Percentiles rank a stretch among this genome's conserved stretches.
Conservation (phyloP, 768 basidiomycete species). For the Lactarius akahatsu region DNA sequence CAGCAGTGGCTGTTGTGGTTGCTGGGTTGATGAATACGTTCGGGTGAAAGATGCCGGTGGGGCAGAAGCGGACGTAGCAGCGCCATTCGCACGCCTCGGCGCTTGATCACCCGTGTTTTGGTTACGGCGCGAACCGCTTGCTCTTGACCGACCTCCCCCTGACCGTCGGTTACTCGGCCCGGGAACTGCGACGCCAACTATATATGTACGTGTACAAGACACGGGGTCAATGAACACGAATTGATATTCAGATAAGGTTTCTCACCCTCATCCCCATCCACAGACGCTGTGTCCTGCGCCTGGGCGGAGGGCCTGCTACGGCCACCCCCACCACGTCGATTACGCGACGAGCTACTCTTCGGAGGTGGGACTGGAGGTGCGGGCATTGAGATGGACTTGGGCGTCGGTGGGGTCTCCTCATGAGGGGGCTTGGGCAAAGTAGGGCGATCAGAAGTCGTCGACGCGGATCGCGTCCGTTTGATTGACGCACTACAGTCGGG, state of each 20-base stretch:
- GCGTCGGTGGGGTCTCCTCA: slow-evolving; percentile 44
- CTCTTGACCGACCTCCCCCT: slow-evolving; percentile 45
- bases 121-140: slow-evolving; percentile 49
- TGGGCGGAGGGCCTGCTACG: slow-evolving; percentile 34
- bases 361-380: slow-evolving; percentile 31
- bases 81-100: slow-evolving; percentile 37
- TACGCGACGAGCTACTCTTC: slow-evolving; percentile 32
- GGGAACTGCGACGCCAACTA: slow-evolving; percentile 9
- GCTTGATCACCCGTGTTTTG: slow-evolving; percentile 33
- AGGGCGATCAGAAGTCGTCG: slow-evolving; percentile 61
- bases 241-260: slow-evolving; percentile 31
- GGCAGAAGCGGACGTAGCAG: slow-evolving; percentile 38
- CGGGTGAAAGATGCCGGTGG: slow-evolving; percentile 46
- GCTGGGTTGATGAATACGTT: slow-evolving; percentile 51
- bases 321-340: slow-evolving; percentile 34
- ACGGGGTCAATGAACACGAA: slow-evolving; percentile 36
- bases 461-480: slow-evolving; percentile 77
- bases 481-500: slow-evolving; percentile 44
- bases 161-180: slow-evolving; percentile 41
- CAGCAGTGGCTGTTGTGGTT: slow-evolving; percentile 76
- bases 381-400: slow-evolving; percentile 29
- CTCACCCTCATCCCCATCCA: slow-evolving; percentile 68
- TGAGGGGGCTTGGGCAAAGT: slow-evolving; percentile 41
- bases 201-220: not conserved
- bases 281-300: slow-evolving; percentile 34